These are phyloP conservation scores for Hanseniaspora nectarophila DNA, from an alignment of 805 yeast genomes.

Conservation along the genomic window DNA sequence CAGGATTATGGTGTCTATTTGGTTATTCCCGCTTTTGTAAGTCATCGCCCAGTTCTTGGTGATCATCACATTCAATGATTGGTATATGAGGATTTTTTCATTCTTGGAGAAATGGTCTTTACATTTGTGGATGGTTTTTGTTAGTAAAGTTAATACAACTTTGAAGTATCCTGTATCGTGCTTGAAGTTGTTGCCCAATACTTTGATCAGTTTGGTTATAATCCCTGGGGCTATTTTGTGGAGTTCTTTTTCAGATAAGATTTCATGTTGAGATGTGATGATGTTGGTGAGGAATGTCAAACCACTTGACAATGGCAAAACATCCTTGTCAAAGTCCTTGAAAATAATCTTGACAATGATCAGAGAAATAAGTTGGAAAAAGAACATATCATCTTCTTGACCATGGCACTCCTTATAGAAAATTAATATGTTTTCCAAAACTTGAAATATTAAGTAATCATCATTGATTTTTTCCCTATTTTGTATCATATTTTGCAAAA, in stretches of 20 bases:
- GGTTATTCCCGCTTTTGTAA: background rate
- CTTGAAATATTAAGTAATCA: background rate
- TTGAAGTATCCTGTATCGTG: background rate
- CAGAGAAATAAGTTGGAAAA: background rate
- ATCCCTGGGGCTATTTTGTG: constrained; percentile 1
- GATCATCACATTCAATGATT: background rate
- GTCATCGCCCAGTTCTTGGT: background rate
- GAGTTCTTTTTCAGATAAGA: background rate
- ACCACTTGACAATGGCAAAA: background rate
- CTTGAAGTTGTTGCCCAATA: background rate
- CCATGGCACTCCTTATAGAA: background rate
- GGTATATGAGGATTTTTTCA: constrained; percentile 4
- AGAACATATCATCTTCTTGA: background rate
- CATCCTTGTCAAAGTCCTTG: background rate
- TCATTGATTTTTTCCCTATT: background rate
- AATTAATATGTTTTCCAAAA: background rate
- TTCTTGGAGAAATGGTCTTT: background rate
- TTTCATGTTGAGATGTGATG: background rate
- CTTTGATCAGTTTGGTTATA: constrained; percentile 3
- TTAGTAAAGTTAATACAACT: background rate
- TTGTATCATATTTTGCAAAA: background rate
- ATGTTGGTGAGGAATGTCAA: background rate
- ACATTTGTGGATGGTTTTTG: background rate
- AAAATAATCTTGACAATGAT: constrained; percentile 5
- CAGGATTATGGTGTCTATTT: background rate